Evolutionary conservation across 2,329 filamentous ascomycete species (phyloP), one percentile per base, ranked within the genome.

Genomic region (Coniella vitis): DNA sequence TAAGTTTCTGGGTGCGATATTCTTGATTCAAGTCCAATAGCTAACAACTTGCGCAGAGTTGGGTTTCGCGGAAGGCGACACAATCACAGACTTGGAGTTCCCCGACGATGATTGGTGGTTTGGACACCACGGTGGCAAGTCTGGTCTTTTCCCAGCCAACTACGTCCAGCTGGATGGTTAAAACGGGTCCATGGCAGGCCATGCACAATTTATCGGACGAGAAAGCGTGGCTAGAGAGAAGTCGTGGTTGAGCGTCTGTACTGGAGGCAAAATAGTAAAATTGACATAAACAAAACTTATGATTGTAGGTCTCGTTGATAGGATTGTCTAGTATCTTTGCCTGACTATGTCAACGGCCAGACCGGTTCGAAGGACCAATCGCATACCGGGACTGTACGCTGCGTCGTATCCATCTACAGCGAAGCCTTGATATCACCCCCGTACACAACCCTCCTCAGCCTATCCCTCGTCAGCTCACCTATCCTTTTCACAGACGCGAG

Each of bases 31-130:
- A 17, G 25, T 17, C 34, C n/a, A 35, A 48, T 4, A 14, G 53
- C 59, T 62, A 53, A 60, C 60, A 46, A 61, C 72, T 81, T 63
- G 61, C 25, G 43, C 58, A 82, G 78, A 82, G 58, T 62, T 82
- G 55, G 90, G 85, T 64, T 98, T 98, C 72, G 88, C 89, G 3
- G 93, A 98, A 61, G 85, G 86, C 25, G 91, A 87, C 35, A 89
- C 74, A 55, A 85, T 98, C 58, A 86, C 79, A 22, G 78, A 86
- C 61, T 72, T 98, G 56, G 88, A 96, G 72, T 97, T 97, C 68
- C 93, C 93, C 2, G 93, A 97, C 60, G 91, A 97, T 57, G 93
- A 98, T 64, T 98, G 93, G 93, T 98, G 93, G 93, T 86, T 91
- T 60, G 93, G 93, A 51, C 82, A 87, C 60, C 94, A 86, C 66